These are phyloP conservation scores for Cladosporium sp. DNA, from an alignment of 2,329 filamentous ascomycete species.

Conservation along the genomic window DNA sequence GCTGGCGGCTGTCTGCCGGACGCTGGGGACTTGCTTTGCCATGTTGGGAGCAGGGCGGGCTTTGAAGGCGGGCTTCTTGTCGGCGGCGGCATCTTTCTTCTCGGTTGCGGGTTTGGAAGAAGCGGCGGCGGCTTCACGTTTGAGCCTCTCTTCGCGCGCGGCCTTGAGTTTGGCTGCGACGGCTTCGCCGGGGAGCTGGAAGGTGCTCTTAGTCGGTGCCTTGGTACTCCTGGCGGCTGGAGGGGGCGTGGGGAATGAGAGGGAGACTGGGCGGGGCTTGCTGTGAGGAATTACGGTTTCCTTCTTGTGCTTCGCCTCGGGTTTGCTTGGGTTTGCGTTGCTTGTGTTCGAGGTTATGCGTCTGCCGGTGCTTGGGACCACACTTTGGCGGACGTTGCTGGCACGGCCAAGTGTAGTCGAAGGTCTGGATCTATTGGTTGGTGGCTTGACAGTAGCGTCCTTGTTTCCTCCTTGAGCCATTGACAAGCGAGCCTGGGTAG, in stretches of 20 bases:
- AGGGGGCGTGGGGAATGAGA: slow-evolving; percentile 42
- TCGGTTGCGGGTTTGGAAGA: slow-evolving; percentile 25
- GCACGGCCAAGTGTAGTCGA: slow-evolving; percentile 18
- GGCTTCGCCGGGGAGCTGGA: slow-evolving; percentile 48
- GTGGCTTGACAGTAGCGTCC: slow-evolving; percentile 17
- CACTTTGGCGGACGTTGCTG: slow-evolving; percentile 12
- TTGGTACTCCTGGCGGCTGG: slow-evolving; percentile 45
- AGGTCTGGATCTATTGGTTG: slow-evolving; percentile 16
- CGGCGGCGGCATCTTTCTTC: slow-evolving; percentile 18
- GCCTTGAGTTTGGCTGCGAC: slow-evolving; percentile 49
- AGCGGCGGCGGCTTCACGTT: slow-evolving; percentile 35
- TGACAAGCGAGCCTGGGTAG: slow-evolving; percentile 26
- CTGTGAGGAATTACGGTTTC: slow-evolving; percentile 31
- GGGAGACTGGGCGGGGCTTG: slow-evolving; percentile 42
- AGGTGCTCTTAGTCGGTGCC: slow-evolving; percentile 44
- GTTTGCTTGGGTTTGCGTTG: not conserved
- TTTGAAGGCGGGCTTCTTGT: slow-evolving; percentile 40
- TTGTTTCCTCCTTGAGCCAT: slow-evolving; percentile 23
- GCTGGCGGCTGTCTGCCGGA: slow-evolving; percentile 43
- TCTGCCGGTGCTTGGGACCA: not conserved
- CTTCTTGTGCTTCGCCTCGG: slow-evolving; percentile 18
- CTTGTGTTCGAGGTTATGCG: slow-evolving; percentile 17
- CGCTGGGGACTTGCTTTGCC: slow-evolving; percentile 22
- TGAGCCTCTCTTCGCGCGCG: slow-evolving; percentile 42
- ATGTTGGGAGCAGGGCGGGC: slow-evolving; percentile 38